Conservation (phyloP, 257 asterid species). For the Nicotiana noctiflora region DNA sequence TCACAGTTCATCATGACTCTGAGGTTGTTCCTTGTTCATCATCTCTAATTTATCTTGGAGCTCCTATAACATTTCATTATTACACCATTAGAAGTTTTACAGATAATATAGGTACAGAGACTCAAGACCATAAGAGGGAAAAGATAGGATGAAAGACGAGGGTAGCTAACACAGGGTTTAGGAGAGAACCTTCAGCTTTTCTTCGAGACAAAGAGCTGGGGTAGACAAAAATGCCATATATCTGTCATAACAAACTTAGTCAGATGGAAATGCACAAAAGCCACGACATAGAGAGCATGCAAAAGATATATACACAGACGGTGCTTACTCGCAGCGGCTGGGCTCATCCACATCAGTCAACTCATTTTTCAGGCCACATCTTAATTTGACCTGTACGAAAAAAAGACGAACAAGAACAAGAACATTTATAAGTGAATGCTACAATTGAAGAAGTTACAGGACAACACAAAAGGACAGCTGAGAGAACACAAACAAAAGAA, state of each 20-base stretch:
- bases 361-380: conserved; percentile 91
- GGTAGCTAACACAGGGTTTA: not conserved
- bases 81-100: not conserved
- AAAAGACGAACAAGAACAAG: not conserved
- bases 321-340: conserved; percentile 97
- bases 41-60: conserved; percentile 60
- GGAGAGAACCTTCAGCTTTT: conserved; percentile 58
- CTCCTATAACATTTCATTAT: conserved; percentile 39
- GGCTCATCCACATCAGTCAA: conserved; percentile 87
- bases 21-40: conserved; percentile 52
- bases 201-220: conserved; percentile 73
- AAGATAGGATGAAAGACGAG: not conserved
- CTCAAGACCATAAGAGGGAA: not conserved
- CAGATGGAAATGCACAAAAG: conserved; percentile 6
- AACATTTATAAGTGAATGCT: not conserved
- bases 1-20: conserved; percentile 75
- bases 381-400: conserved; percentile 60
- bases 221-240: conserved; percentile 71
- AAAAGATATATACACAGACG: not conserved
- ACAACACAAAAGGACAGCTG: not conserved
- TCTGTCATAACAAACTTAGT: conserved; percentile 36
- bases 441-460: not conserved
- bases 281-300: not conserved
- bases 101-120: not conserved
- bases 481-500: not conserved